These are phyloP conservation scores for Metschnikowia kofuensis DNA, from an alignment of 805 yeast species.

Conservation along the genomic window DNA sequence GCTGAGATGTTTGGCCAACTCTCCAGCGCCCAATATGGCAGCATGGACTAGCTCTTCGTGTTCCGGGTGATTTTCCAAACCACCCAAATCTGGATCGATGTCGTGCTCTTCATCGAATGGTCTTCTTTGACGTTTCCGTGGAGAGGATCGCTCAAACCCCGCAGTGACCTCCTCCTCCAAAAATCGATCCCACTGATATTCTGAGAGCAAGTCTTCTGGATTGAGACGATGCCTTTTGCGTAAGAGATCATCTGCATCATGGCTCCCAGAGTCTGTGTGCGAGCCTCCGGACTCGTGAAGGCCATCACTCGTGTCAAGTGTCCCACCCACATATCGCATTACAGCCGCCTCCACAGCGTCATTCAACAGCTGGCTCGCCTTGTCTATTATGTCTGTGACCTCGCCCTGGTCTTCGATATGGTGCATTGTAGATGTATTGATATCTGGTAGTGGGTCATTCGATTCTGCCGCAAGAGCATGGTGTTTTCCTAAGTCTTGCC, in stretches of 20 bases:
- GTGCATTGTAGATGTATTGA: neutral
- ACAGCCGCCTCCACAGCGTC: conserved; percentile 78
- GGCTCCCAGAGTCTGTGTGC: conserved; percentile 1
- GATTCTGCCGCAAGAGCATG: neutral
- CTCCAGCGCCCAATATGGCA: conserved; percentile 66
- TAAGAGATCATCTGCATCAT: conserved; percentile 16
- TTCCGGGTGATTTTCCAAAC: conserved; percentile 38
- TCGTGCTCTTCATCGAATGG: conserved; percentile 16
- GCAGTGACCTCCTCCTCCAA: conserved; percentile 24
- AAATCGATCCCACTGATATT: conserved; percentile 49
- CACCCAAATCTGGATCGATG: conserved; percentile 40
- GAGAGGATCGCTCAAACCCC: conserved; percentile 15
- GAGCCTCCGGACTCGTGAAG: conserved; percentile 1
- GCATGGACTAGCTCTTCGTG: conserved; percentile 68
- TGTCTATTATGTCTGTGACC: conserved; percentile 18
- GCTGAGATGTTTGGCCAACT: conserved; percentile 49
- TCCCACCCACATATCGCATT: conserved; percentile 66
- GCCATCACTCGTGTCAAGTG: conserved; percentile 35
- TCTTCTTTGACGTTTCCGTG: conserved; percentile 12
- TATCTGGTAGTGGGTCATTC: neutral
- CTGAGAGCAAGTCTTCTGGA: conserved; percentile 44
- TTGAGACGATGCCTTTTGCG: conserved; percentile 20
- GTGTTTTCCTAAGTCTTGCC: neutral
- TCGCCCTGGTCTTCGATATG: conserved; percentile 1
- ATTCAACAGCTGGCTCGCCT: conserved; percentile 38